Evolutionary conservation across 306 rosid species (phyloP), one percentile per base, ranked within the genome.

Genomic region (Hippophae gyantsensis): DNA sequence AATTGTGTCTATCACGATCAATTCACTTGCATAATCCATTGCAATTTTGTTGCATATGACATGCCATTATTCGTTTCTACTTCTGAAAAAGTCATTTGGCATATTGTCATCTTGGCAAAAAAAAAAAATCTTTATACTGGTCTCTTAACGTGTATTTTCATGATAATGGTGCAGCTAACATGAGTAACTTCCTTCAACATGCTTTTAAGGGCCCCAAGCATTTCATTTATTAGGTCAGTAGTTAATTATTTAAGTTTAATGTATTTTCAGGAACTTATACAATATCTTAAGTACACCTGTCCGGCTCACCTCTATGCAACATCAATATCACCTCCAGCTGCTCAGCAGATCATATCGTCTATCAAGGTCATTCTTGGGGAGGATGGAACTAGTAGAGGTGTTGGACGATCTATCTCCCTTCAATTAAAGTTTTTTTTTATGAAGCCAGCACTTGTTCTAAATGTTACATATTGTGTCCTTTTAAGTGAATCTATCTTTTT

Each of bases 271-370:
- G 95, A 86, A 62, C 94, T 86, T 62, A 84, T 89, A 60, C 73
- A 77, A 56, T 80, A 82, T 69, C 76, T 89, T 59, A 86, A 89
- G 79, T 72, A 78, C 72, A 75, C 86, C 11, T 86, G 95, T 64
- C 97, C 97, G 8, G 97, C 97, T 64, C 97, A 86, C 74, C 86
- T 89, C 43, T 89, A 89, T 74, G 95, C 89, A 54, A 86, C 95
- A 44, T 89, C 97, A 50, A 74, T 89, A 76, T 89, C 97, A 42
- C 97, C 97, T 41, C 97, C 97, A 32, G 86, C 95, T 58, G 95
- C 94, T 47, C 86, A 86, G 58, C 97, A 89, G 75, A 89, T 89
- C 57, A 82, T 89, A 57, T 89, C 95, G 41, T 57, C 97, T 61
- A 71, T 89, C 25, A 84, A 66, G 75, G 97, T 86, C 61, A 55